Conservation (phyloP, 2,329 filamentous ascomycete genomes). For the Hymenoscyphus linearis region DNA sequence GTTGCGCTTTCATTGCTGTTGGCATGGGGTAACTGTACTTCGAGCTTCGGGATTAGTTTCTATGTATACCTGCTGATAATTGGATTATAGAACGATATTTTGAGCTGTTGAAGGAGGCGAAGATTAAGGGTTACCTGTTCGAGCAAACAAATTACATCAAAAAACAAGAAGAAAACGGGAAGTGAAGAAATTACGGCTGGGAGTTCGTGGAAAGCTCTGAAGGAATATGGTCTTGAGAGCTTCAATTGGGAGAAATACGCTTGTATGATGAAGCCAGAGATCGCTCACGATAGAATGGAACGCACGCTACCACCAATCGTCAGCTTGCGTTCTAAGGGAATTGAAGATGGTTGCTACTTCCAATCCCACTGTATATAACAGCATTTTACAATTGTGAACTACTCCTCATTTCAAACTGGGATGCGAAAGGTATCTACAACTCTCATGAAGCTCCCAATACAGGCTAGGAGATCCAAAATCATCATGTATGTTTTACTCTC, state of each 20-base stretch:
- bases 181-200: not conserved
- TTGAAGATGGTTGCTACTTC: not conserved
- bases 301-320: not conserved
- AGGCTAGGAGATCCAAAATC: too few species aligned
- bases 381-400: not conserved
- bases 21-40: not conserved
- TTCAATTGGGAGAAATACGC: slow-evolving; percentile 1
- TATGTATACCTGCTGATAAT: slow-evolving; percentile 6
- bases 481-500: too few species aligned
- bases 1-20: not conserved
- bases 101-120: slow-evolving; percentile 68
- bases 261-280: not conserved
- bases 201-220: not conserved
- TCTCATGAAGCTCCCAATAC: too few species aligned
- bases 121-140: slow-evolving; percentile 74
- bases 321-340: not conserved
- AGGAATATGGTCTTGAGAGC: not conserved
- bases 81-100: slow-evolving; percentile 64
- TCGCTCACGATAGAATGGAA: not conserved
- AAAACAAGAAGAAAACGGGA: slow-evolving; percentile 35
- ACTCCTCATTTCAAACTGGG: not conserved
- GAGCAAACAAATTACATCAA: slow-evolving; percentile 71
- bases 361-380: slow-evolving; percentile 1
- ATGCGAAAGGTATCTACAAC: too few species aligned
- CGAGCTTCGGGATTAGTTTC: not conserved